A percentile compares a stretch with the other conserved stretches of the same genome.
These are phyloP conservation scores for Pichia pseudocactophila DNA, from an alignment of 805 yeast genomes.

Conservation along the genomic window DNA sequence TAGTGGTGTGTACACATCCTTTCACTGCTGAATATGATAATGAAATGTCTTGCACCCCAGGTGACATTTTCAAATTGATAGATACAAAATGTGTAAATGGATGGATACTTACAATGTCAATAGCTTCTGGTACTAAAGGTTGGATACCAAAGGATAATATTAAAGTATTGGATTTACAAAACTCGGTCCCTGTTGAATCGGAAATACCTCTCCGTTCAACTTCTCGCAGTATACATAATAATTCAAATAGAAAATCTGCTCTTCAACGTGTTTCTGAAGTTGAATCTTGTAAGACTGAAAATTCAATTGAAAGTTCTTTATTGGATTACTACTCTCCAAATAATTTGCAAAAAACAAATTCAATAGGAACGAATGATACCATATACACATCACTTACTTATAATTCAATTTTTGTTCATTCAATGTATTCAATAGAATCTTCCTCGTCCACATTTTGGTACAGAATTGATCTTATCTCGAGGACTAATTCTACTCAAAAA, in stretches of 20 bases:
- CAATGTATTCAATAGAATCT: conserved; percentile 12
- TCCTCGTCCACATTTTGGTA: conserved; percentile 35
- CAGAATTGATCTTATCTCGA: conserved; percentile 31
- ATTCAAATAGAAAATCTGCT: too few species aligned
- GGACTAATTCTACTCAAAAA: conserved; percentile 20
- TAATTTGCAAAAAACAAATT: conserved; percentile 1
- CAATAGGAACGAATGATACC: neutral
- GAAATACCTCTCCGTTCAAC: too few species aligned
- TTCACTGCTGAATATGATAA: conserved; percentile 15
- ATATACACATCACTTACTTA: neutral
- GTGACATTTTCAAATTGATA: conserved; percentile 44
- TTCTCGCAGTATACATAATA: too few species aligned
- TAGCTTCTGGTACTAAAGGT: conserved; percentile 39
- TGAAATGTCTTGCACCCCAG: conserved; percentile 39
- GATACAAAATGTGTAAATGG: conserved; percentile 39
- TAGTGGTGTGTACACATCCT: conserved; percentile 7
- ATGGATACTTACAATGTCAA: conserved; percentile 49
- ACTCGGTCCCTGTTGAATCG: neutral
- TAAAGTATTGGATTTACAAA: conserved; percentile 9
- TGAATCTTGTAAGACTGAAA: neutral
- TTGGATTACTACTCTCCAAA: conserved; percentile 1
- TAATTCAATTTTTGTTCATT: conserved; percentile 19
- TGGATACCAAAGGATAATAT: conserved; percentile 41
- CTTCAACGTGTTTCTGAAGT: neutral
- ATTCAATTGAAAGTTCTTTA: neutral